These are phyloP conservation scores for Termitomyces sp. DNA, from an alignment of 768 basidiomycete genomes.

Conservation along the genomic window DNA sequence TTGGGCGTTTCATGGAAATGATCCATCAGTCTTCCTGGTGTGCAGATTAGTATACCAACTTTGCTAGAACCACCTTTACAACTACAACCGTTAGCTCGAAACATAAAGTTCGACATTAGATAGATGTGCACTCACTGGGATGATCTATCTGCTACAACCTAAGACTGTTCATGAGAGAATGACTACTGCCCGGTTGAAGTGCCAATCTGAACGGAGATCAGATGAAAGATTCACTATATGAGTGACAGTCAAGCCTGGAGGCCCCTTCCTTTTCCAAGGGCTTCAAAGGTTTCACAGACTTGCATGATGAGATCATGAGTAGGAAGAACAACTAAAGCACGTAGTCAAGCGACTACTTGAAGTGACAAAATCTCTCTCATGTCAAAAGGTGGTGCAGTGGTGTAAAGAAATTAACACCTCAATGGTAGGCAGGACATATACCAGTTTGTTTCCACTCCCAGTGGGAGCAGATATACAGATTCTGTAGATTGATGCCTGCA, in stretches of 20 bases:
- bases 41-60: constrained; percentile 92
- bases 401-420: constrained; percentile 50
- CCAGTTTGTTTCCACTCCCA: constrained; percentile 95
- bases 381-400: constrained; percentile 1
- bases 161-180: constrained; percentile 86
- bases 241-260: constrained; percentile 57
- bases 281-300: constrained; percentile 90
- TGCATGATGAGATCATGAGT: constrained; percentile 92
- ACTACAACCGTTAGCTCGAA: constrained; percentile 33
- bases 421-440: constrained; percentile 92
- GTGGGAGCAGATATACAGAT: constrained; percentile 83
- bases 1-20: constrained; percentile 86
- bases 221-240: background rate
- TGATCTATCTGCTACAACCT: constrained; percentile 63
- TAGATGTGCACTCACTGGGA: constrained; percentile 37
- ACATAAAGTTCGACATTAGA: background rate
- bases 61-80: constrained; percentile 85
- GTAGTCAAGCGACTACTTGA: constrained; percentile 76
- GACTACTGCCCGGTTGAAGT: constrained; percentile 93
- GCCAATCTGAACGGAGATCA: constrained; percentile 45
- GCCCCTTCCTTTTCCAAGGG: constrained; percentile 78
- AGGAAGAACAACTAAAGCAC: constrained; percentile 88
- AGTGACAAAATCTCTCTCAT: constrained; percentile 60
- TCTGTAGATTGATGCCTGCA: background rate
- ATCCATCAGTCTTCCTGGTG: constrained; percentile 93